phyloP scores from a whole-genome alignment of 73 alveolate species.

The Symbiodinium natans region DNA sequence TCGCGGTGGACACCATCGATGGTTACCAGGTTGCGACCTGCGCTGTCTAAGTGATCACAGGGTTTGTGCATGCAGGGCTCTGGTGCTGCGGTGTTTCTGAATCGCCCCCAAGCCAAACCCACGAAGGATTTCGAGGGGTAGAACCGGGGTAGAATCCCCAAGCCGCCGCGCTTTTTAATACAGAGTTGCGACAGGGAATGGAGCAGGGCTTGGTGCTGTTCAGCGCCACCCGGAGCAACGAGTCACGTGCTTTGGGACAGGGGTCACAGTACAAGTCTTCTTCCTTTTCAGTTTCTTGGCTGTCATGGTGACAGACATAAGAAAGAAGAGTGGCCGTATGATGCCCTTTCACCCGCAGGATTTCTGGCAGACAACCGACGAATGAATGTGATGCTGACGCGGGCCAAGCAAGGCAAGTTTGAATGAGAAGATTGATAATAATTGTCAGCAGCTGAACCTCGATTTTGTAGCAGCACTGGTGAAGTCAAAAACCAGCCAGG shows the following conservation, averaged over 20 bases:
- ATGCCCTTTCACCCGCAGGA: neutral
- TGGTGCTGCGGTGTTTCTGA: no score
- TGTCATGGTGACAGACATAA: neutral
- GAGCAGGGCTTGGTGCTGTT: slow-evolving; percentile 89
- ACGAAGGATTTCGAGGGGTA: no score
- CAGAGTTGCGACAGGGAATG: slow-evolving; percentile 32
- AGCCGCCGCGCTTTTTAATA: no score
- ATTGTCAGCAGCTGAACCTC: neutral
- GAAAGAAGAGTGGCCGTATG: neutral
- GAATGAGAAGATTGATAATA: neutral
- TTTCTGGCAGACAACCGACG: slow-evolving; percentile 89
- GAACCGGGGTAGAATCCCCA: no score
- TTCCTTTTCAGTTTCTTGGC: no score
- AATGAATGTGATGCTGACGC: slow-evolving; percentile 89
- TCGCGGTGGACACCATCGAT: slow-evolving; percentile 74
- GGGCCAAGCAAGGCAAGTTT: slow-evolving; percentile 79
- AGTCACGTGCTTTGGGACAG: slow-evolving; percentile 79
- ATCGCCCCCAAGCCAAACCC: no score
- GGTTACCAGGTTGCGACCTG: slow-evolving; percentile 89
- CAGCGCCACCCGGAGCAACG: slow-evolving; percentile 91
- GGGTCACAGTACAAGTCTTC: neutral
- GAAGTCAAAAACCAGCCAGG: neutral
- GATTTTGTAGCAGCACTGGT: neutral
- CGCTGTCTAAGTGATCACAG: no score
- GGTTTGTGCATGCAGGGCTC: no score